A percentile compares a stretch with the other conserved stretches of the same genome.
These are phyloP conservation scores for Mycocalia duriaeana DNA, from an alignment of 1,284 basidiomycete species.

Conservation along the genomic window DNA sequence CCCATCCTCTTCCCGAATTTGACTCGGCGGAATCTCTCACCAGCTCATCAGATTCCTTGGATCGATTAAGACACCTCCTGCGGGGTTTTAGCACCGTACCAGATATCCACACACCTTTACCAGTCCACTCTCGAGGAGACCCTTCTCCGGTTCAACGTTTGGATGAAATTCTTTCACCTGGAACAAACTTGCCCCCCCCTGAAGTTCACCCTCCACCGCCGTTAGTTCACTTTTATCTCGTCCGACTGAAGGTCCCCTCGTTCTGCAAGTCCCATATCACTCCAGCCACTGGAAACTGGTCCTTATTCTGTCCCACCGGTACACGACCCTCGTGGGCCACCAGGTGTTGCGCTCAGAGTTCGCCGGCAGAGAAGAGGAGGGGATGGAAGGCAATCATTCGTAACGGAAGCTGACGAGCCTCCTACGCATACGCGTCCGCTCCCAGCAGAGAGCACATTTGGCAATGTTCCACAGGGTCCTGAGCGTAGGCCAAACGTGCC, in stretches of 20 bases:
- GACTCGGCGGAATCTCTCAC: constrained; percentile 22
- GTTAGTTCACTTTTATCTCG: constrained; percentile 48
- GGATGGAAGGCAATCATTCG: too few species aligned
- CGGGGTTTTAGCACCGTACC: constrained; percentile 10
- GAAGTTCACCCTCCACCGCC: constrained; percentile 47
- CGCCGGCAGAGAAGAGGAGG: background rate
- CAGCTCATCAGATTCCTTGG: constrained; percentile 21
- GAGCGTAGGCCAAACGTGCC: background rate
- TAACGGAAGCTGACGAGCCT: background rate
- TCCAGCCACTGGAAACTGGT: constrained; percentile 21
- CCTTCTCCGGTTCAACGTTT: constrained; percentile 54
- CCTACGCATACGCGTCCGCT: background rate
- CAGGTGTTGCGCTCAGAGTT: background rate
- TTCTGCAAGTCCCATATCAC: constrained; percentile 31
- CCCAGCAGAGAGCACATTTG: background rate
- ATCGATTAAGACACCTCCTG: constrained; percentile 16
- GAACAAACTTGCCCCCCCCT: constrained; percentile 31
- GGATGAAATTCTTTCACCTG: constrained; percentile 50
- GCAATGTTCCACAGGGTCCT: background rate
- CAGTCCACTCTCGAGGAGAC: constrained; percentile 33
- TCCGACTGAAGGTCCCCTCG: constrained; percentile 40
- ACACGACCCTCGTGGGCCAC: constrained; percentile 1
- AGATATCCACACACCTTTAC: constrained; percentile 23
- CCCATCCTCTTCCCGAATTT: constrained; percentile 11
- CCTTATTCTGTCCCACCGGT: constrained; percentile 26